Conservation (phyloP, 108 stramenopile genomes). For the Pelagomonas calceolata region DNA sequence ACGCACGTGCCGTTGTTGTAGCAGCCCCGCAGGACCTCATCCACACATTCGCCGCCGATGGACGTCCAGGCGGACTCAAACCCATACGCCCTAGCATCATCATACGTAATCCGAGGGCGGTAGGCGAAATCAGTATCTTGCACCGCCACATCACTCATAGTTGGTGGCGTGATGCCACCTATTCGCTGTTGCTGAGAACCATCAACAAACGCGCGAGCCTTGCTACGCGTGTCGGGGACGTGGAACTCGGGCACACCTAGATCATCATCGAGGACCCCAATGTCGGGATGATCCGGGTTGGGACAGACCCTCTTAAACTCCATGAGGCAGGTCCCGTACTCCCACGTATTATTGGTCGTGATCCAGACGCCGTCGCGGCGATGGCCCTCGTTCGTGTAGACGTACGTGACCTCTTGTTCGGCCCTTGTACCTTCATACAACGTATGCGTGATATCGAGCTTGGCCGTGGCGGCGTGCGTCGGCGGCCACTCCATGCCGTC, state of each 20-base stretch:
- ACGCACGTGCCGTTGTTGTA: constrained; percentile 55
- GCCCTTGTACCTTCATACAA: not conserved
- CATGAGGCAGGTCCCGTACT: constrained; percentile 53
- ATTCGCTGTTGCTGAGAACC: too few relatives aligned
- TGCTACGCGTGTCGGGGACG: too few relatives aligned
- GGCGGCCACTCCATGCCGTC: constrained; percentile 56
- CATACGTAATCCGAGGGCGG: constrained; percentile 44
- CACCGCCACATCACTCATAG: constrained; percentile 36
- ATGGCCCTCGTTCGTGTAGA: constrained; percentile 64
- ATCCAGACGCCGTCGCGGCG: constrained; percentile 54
- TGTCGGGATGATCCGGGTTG: too few relatives aligned
- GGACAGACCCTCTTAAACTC: constrained; percentile 61
- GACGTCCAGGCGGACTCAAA: constrained; percentile 42
- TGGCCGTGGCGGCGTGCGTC: constrained; percentile 39
- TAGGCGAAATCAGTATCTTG: constrained; percentile 64
- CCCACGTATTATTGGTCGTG: constrained; percentile 48
- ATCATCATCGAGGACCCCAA: not conserved
- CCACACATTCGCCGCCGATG: constrained; percentile 56
- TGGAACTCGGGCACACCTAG: too few relatives aligned
- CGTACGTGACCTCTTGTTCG: constrained; percentile 28
- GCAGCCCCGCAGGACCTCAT: constrained; percentile 65
- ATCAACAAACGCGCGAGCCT: too few relatives aligned
- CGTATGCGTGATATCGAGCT: constrained; percentile 11
- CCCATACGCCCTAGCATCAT: constrained; percentile 29
- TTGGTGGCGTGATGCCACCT: too few relatives aligned